These are phyloP conservation scores for Microascus cirrosus DNA, from an alignment of 2,329 filamentous ascomycete species.

Conservation along the genomic window DNA sequence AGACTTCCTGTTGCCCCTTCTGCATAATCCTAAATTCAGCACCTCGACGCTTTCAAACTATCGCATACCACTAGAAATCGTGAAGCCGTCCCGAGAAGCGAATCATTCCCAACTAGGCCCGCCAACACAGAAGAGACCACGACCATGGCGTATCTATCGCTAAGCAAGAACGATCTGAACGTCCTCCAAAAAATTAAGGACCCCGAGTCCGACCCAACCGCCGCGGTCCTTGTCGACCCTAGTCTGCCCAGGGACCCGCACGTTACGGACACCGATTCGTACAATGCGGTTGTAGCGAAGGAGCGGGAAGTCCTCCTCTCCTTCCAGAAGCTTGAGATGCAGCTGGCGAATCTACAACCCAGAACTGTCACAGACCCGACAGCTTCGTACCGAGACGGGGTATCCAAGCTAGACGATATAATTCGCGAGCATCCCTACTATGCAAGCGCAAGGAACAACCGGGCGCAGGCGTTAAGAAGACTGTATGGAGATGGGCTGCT, in stretches of 20 bases:
- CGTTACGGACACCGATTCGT: slow-evolving; percentile 35
- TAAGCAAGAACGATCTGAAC: slow-evolving; percentile 48
- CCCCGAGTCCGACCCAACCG: slow-evolving; percentile 48
- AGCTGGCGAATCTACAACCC: slow-evolving; percentile 30
- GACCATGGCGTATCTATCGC: slow-evolving; percentile 34
- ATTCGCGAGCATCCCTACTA: slow-evolving; percentile 51
- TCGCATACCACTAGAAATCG: not conserved
- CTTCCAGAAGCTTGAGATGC: slow-evolving; percentile 44
- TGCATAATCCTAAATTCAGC: not conserved
- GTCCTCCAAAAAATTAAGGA: slow-evolving; percentile 58
- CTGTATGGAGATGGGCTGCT: slow-evolving; percentile 50
- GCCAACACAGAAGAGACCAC: slow-evolving; percentile 20
- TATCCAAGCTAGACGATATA: slow-evolving; percentile 40
- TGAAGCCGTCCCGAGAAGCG: not conserved
- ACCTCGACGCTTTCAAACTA: not conserved
- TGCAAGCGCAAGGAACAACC: slow-evolving; percentile 64
- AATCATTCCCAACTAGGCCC: not conserved
- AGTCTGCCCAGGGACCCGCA: slow-evolving; percentile 46
- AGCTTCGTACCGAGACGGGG: slow-evolving; percentile 32
- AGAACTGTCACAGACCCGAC: slow-evolving; percentile 25
- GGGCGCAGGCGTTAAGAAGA: slow-evolving; percentile 55
- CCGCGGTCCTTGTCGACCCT: slow-evolving; percentile 41
- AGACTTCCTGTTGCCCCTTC: not conserved
- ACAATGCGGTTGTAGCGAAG: slow-evolving; percentile 35
- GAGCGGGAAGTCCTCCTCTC: slow-evolving; percentile 42